Conservation (phyloP, 768 basidiomycete species). For the Gelatoporia subvermispora region DNA sequence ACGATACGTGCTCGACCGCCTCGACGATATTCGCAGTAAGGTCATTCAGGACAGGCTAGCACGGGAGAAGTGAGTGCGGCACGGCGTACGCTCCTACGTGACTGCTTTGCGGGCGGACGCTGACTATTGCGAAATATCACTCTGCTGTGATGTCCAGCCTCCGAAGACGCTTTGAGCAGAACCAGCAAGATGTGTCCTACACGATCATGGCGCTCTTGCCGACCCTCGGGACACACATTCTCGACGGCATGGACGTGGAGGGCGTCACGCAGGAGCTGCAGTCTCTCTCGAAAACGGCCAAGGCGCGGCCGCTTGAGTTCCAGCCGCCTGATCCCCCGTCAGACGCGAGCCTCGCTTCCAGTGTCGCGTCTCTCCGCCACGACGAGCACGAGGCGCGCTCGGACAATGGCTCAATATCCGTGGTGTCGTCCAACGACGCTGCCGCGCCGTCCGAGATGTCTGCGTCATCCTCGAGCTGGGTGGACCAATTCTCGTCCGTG, state of each 20-base stretch:
- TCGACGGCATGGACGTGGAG: conserved; percentile 77
- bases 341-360: conserved; percentile 29
- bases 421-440: conserved; percentile 37
- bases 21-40: conserved; percentile 63
- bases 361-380: conserved; percentile 28
- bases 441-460: conserved; percentile 30
- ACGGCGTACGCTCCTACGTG: conserved; percentile 2
- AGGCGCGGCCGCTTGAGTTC: conserved; percentile 6
- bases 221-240: conserved; percentile 57
- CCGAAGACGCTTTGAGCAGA: conserved; percentile 67
- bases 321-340: conserved; percentile 8
- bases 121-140: background rate
- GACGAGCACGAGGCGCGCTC: conserved; percentile 34
- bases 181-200: conserved; percentile 72
- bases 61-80: conserved; percentile 56
- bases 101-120: background rate
- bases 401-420: conserved; percentile 38
- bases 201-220: conserved; percentile 69
- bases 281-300: conserved; percentile 33
- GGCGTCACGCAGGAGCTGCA: conserved; percentile 54
- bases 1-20: conserved; percentile 52
- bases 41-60: conserved; percentile 58
- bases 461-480: conserved; percentile 39
- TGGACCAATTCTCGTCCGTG: conserved; percentile 32
- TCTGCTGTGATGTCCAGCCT: conserved; percentile 41